Evolutionary conservation across 805 yeast species (phyloP), one percentile per base, ranked within the genome.

Genomic region (Clavispora phyllophila): DNA sequence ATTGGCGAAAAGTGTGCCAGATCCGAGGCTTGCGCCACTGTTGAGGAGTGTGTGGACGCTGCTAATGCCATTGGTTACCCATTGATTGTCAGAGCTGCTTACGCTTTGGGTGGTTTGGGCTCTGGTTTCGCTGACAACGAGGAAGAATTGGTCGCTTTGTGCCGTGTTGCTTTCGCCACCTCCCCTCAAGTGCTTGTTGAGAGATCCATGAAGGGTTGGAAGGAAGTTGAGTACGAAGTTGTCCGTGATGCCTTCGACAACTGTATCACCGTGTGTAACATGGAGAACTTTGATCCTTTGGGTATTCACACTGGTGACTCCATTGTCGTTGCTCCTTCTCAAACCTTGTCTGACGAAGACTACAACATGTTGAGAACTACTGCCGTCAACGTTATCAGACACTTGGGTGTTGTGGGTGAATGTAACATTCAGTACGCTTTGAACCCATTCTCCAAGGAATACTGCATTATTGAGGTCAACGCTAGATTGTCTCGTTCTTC

Each of bases 251-350:
- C 95, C 40, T 84, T 81, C 57, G 97, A 88, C 67, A 91, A 91
- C 79, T 91, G 99, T 82, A 88, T 91, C 58, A 91, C 99, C 35
- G 99, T 91, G 41, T 91, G 99, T 77, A 91, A 91, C 70, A 91
- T 91, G 99, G 99, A 91, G 72, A 91, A 91, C 74, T 91, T 91
- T 56, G 99, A 91, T 68, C 99, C 99, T 35, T 79, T 91, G 55
- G 99, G 99, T 56, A 85, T 91, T 58, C 99, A 91, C 71, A 91
- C 99, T 43, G 99, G 99, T 73, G 99, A 91, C 66, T 93, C 99
- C 33, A 93, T 91, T 57, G 99, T 91, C 39, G 96, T 93, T 60
- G 99, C 99, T 42, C 99, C 99, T 39, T 89, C 97, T 34, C 99
- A 91, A 70, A 91, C 99, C 32, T 73, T 91, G 57, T 85, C 96